These are phyloP conservation scores for Cryptosporidium ubiquitum DNA, from an alignment of 169 alveolate genomes.

Conservation along the genomic window DNA sequence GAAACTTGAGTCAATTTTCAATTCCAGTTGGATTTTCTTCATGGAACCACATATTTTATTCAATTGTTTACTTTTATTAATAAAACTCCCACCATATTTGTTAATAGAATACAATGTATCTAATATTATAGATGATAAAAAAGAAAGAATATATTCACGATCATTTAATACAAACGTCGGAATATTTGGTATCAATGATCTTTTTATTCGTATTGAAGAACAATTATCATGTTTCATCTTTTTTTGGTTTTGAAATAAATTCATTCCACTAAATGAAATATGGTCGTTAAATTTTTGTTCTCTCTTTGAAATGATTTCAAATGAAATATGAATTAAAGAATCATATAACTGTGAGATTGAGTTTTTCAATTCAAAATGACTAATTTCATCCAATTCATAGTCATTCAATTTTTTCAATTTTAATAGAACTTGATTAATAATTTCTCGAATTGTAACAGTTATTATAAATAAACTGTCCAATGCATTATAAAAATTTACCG, in stretches of 20 bases:
- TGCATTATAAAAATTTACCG: not conserved
- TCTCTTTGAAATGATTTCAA: conserved; percentile 24
- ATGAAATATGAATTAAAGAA: not conserved
- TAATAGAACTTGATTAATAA: not conserved
- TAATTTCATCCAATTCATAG: not conserved
- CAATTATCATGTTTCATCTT: not conserved
- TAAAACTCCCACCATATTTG: not conserved
- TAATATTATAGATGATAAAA: conserved; percentile 17
- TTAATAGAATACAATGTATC: conserved; percentile 15
- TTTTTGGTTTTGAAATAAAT: not conserved
- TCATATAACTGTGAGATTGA: not conserved
- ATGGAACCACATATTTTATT: not conserved
- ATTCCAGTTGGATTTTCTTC: conserved; percentile 13
- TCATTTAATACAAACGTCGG: conserved; percentile 28
- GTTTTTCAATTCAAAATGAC: not conserved
- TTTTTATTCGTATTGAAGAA: conserved; percentile 13
- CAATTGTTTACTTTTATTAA: not conserved
- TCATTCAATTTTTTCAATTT: not conserved
- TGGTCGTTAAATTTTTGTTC: conserved; percentile 38
- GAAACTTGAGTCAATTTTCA: not conserved
- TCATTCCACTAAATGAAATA: conserved; percentile 6
- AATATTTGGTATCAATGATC: conserved; percentile 32
- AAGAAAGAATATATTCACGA: conserved; percentile 24
- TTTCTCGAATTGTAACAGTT: conserved; percentile 11
- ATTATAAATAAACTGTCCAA: conserved; percentile 14